Conservation (phyloP, 2,329 filamentous ascomycete genomes). For the Cytospora piceae region DNA sequence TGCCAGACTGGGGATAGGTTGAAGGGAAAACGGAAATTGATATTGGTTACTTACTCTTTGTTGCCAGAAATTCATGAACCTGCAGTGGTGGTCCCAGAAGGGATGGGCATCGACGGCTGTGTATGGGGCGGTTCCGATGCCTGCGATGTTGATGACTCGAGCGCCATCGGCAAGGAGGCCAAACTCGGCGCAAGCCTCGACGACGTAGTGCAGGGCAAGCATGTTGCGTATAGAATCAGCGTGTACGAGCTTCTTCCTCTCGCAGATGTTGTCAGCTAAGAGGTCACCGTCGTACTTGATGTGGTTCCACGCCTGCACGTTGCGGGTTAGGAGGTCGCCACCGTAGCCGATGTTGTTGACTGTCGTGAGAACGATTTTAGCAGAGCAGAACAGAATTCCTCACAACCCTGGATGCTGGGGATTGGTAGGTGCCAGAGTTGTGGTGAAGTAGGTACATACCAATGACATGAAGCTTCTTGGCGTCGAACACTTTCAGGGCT, state of each 20-base stretch:
- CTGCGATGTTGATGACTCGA: conserved; percentile 12
- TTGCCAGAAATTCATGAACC: background rate
- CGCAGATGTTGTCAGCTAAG: background rate
- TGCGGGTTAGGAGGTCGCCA: background rate
- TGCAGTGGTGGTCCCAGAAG: background rate
- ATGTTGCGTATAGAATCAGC: conserved; percentile 8
- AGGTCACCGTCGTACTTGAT: too few species aligned
- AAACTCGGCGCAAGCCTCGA: background rate
- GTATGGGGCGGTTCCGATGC: background rate
- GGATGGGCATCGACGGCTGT: background rate
- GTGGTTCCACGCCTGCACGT: too few species aligned
- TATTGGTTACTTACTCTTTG: background rate
- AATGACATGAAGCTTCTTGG: background rate
- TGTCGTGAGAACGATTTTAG: background rate
- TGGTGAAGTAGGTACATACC: background rate
- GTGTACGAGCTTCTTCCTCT: conserved; percentile 1
- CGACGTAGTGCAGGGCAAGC: conserved; percentile 3
- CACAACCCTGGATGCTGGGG: too few species aligned
- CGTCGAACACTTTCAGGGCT: background rate
- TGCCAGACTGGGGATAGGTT: background rate
- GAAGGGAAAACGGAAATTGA: background rate
- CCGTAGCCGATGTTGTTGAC: conserved; percentile 15
- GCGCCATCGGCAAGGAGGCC: background rate
- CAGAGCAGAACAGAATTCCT: background rate
- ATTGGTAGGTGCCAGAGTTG: background rate